Base-by-base conservation (phyloP, 805 yeast genomes). In the Barnettozyma salicaria region DNA sequence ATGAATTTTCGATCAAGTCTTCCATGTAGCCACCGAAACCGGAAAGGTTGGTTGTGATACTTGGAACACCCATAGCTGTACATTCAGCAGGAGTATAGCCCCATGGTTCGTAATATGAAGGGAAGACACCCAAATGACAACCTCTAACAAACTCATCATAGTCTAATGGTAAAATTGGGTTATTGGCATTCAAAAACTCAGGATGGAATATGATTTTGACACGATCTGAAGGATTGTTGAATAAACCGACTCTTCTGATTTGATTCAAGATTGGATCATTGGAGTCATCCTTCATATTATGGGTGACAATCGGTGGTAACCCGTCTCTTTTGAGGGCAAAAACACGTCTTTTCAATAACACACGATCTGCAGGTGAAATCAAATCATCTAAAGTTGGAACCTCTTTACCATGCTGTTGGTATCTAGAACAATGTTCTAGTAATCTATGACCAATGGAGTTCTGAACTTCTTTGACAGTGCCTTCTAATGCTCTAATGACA, bases 21-120 rank as follows among this genome's bases (percentile, higher is more conserved):
- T 90, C 98, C 97, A 90, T 90, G 65, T 90, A 90, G 48, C 97
- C 94, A 34, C 98, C 98, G 58, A 90, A 90, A 1, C 98, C 98
- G 3, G 96, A 86, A 42, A 90, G 66, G 59, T 90, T 90, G 28
- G 98, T 90, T 9, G 98, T 90, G 54, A 90, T 85, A 6, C 96
- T 86, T 13, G 98, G 98, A 42, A 92, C 95, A 39, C 98, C 98
- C 98, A 90, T 90, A 18, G 92, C 98, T 1, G 98, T 90, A 68
- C 98, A 92, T 61, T 90, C 98, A 7, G 97, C 97, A 4, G 98
- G 98, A 3, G 98, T 90, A 62, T 90, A 90, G 27, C 98, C 98
- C 98, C 98, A 90, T 4, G 98, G 98, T 65, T 90, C 98, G 58
- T 90, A 90, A 65, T 90, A 90, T 0, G 96, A 87, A 34, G 98